These are phyloP conservation scores for Eimeria sp. DNA, from an alignment of 169 alveolate species.

Conservation along the genomic window DNA sequence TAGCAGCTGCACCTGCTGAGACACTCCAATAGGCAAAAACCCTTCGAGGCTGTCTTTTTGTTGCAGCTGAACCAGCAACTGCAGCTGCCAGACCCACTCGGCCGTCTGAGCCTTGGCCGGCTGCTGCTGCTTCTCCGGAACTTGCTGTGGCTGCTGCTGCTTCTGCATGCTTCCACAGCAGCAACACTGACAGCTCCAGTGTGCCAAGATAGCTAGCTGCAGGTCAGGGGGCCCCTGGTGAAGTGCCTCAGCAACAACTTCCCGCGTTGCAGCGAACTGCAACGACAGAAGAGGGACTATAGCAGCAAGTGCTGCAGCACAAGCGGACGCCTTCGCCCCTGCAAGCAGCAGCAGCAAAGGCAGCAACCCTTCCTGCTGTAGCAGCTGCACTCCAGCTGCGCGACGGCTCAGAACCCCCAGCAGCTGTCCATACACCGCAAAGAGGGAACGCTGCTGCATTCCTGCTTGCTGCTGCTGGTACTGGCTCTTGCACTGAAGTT, in stretches of 20 bases:
- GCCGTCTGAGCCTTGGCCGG: not conserved
- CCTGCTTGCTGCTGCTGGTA: conserved; percentile 8
- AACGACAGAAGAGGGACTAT: conserved; percentile 16
- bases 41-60: not conserved
- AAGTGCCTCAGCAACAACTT: conserved; percentile 40
- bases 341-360: conserved; percentile 12
- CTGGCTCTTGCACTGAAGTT: not conserved
- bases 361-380: conserved; percentile 47
- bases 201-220: conserved; percentile 25
- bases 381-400: conserved; percentile 34
- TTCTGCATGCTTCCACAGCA: conserved; percentile 16
- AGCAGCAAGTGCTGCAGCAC: conserved; percentile 30
- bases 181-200: conserved; percentile 46
- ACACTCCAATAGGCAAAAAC: not conserved
- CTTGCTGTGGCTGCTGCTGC: conserved; percentile 20
- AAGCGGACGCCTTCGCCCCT: not conserved
- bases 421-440: conserved; percentile 49
- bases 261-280: not conserved
- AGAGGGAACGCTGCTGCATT: not conserved
- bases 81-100: conserved; percentile 46
- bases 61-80: conserved; percentile 20
- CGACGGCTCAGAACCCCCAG: conserved; percentile 2
- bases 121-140: not conserved
- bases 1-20: conserved; percentile 57
- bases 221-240: conserved; percentile 49